These are phyloP conservation scores for Porcisia deanei DNA, from an alignment of 208 protist species.

Conservation along the genomic window DNA sequence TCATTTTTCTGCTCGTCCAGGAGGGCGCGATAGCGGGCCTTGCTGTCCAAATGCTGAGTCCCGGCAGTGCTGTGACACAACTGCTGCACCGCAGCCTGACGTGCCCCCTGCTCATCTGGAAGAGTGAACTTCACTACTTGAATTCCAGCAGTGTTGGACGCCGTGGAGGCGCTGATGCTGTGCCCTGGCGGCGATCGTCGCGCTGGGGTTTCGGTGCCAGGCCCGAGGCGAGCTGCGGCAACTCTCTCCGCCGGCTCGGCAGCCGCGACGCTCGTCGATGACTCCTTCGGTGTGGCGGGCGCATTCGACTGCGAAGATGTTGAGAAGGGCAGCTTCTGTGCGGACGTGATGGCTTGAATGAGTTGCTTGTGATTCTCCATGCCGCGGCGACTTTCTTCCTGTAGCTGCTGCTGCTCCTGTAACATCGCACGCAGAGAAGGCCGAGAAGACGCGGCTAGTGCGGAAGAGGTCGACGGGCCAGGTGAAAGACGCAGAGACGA, in stretches of 20 bases:
- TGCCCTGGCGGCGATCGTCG: constrained; percentile 5
- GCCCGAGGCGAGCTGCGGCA: neutral
- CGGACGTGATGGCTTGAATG: constrained; percentile 32
- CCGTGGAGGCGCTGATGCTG: neutral
- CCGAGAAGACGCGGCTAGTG: neutral
- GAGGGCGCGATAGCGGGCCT: constrained; percentile 61
- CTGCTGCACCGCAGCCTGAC: constrained; percentile 67
- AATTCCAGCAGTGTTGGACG: constrained; percentile 28
- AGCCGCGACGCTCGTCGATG: neutral
- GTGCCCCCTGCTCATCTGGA: constrained; percentile 46
- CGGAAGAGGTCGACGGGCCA: neutral
- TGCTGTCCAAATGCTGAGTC: constrained; percentile 55
- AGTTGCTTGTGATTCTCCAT: constrained; percentile 45
- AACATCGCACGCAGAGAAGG: constrained; percentile 65
- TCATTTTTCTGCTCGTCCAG: constrained; percentile 51
- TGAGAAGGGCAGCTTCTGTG: neutral
- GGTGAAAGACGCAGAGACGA: neutral
- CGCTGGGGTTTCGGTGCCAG: neutral
- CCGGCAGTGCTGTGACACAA: constrained; percentile 47
- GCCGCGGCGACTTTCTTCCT: constrained; percentile 34
- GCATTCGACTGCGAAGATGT: neutral
- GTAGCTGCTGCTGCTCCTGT: constrained; percentile 56
- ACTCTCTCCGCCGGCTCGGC: neutral
- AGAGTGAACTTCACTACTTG: constrained; percentile 72
- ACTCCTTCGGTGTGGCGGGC: constrained; percentile 3